Percentiles rank a stretch among this genome's conserved stretches.
These are phyloP conservation scores for Didymellaceae sp. DNA, from an alignment of 2,329 filamentous ascomycete genomes.

Conservation along the genomic window DNA sequence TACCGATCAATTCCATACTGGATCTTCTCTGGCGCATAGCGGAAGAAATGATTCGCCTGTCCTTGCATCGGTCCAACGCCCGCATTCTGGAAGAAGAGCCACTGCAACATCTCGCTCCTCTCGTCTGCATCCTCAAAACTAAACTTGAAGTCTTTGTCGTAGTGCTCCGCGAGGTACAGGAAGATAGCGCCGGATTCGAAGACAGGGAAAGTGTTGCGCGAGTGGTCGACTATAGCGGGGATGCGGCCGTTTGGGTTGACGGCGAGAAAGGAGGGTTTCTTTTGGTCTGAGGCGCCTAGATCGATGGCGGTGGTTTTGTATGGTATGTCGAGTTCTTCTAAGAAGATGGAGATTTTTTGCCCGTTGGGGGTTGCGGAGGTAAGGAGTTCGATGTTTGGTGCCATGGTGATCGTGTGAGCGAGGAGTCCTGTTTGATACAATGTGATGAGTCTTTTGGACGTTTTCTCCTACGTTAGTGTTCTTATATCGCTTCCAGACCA, in stretches of 20 bases:
- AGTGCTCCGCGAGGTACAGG: constrained; percentile 79
- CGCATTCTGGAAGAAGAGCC: constrained; percentile 73
- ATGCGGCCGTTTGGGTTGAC: constrained; percentile 93
- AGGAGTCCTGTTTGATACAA: neutral
- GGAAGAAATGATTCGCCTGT: constrained; percentile 78
- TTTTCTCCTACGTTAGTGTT: neutral
- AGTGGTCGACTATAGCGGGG: constrained; percentile 77
- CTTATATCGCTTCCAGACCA: no score
- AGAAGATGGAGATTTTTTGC: constrained; percentile 81
- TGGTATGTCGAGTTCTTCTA: constrained; percentile 72
- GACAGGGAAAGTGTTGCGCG: constrained; percentile 70
- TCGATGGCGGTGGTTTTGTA: constrained; percentile 56
- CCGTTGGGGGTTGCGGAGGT: constrained; percentile 86
- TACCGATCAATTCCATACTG: constrained; percentile 82
- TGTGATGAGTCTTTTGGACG: neutral
- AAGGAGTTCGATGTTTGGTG: constrained; percentile 68
- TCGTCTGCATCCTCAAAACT: constrained; percentile 78
- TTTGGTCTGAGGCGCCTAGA: constrained; percentile 73
- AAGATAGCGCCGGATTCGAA: constrained; percentile 84
- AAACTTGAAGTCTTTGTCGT: constrained; percentile 79
- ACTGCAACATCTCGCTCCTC: constrained; percentile 77
- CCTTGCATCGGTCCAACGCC: constrained; percentile 80
- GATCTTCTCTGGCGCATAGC: constrained; percentile 81
- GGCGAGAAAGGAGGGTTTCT: constrained; percentile 79
- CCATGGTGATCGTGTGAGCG: constrained; percentile 41